phyloP scores from a whole-genome alignment of 1,139 yeast genomes.

The Saccharomyces hybrid region DNA sequence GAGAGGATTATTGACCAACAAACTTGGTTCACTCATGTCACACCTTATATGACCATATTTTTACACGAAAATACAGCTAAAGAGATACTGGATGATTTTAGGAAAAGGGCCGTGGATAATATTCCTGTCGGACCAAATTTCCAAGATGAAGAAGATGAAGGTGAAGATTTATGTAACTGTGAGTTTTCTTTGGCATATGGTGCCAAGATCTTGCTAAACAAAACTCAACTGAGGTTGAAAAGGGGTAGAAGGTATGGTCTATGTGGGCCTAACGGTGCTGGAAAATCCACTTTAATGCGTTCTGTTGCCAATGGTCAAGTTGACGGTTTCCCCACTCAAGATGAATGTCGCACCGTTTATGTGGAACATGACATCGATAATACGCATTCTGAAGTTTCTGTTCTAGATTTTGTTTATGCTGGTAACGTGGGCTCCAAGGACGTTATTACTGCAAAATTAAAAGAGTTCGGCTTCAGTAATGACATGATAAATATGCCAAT shows the following conservation, averaged over 20 bases:
- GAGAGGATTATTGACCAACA: slow-evolving; percentile 90
- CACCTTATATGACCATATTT: slow-evolving; percentile 91
- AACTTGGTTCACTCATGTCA: slow-evolving; percentile 78
- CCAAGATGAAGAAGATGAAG: slow-evolving; percentile 98
- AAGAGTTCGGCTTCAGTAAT: slow-evolving; percentile 77
- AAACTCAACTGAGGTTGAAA: slow-evolving; percentile 97
- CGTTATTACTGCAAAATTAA: slow-evolving; percentile 57
- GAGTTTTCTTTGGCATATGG: slow-evolving; percentile 99
- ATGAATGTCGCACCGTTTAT: slow-evolving; percentile 91
- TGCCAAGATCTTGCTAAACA: slow-evolving; percentile 98
- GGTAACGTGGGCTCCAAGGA: slow-evolving; percentile 68
- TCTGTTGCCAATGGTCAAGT: slow-evolving; percentile 98
- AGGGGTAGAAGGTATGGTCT: slow-evolving; percentile 97
- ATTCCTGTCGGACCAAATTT: slow-evolving; percentile 90
- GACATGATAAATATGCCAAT: slow-evolving; percentile 82
- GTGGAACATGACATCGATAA: slow-evolving; percentile 98
- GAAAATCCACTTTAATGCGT: slow-evolving; percentile 97
- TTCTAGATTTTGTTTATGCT: slow-evolving; percentile 71
- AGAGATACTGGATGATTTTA: slow-evolving; percentile 83
- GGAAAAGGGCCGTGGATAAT: slow-evolving; percentile 93
- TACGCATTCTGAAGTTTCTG: slow-evolving; percentile 85
- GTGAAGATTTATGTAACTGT: slow-evolving; percentile 99
- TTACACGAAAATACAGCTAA: slow-evolving; percentile 86
- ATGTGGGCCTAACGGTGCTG: slow-evolving; percentile 98
- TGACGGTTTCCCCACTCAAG: slow-evolving; percentile 96